Evolutionary conservation across 1,139 yeast genomes (phyloP), one percentile per base, ranked within the genome.

Genomic region (Candida tunisiensis): DNA sequence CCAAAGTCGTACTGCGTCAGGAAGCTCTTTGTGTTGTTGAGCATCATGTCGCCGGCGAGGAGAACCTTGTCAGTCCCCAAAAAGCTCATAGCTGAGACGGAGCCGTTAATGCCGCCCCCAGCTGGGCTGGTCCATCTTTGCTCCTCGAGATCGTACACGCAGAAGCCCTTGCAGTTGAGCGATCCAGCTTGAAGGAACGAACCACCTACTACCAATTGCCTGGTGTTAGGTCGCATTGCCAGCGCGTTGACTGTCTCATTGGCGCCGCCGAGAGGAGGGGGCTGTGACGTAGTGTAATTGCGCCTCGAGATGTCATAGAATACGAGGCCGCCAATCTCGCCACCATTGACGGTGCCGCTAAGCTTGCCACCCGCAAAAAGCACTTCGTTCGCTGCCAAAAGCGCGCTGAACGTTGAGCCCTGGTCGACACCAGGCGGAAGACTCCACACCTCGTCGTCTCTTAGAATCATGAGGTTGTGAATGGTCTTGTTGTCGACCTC

Each of bases 121-220:
- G 29, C 51, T 24, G 62, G 57, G 2, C 69, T 53, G 23, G 53
- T 56, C 88, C 80, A 74, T 25, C 67, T 57, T 4, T 64, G 62
- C 23, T 57, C 56, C 3, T 52, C 47, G 31, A 74, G 49, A 39
- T 75, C 77, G 45, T 70, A 82, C 24, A 77, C 54, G 45, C 93
- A 80, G 27, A 82, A 50, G 2, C 71, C 65, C 2, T 57, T 51
- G 51, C 94, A 82, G 25, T 14, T 14, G 6, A 20, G 22, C n/a
- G 14, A 13, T 5, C 22, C 22, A 8, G 22, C 22, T 10, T n/a
- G 22, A 4, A 10, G 14, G 16, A 34, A 31, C 13, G 24, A n/a
- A 6, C 38, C 38, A 27, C 80, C 94, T 7, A 80, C 82, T 22
- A 80, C 55, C 10, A 82, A 46, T 12, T 64, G 58, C 16, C 60